phyloP scores from a whole-genome alignment of 441 rosid genomes.

The Gossypium laxum region DNA sequence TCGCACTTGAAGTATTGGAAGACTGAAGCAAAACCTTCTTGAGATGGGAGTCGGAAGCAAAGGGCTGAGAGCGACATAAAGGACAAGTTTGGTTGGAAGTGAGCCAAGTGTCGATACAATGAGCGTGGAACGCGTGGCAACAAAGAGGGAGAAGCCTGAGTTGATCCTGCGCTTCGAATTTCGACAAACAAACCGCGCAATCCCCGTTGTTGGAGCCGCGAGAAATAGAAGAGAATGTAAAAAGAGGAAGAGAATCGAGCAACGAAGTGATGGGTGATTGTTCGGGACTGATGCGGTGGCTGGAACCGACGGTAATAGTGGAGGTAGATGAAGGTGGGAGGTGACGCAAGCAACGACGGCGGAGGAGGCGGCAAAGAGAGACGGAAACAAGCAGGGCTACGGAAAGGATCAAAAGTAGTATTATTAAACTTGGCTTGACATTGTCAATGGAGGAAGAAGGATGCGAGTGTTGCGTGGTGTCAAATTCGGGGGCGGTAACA shows the following conservation, averaged over 20 bases:
- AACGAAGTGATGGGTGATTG: conserved; percentile 20
- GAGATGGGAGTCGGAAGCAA: conserved; percentile 49
- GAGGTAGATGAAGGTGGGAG: conserved; percentile 25
- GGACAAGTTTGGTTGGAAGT: conserved; percentile 72
- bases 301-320: conserved; percentile 4
- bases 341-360: conserved; percentile 41
- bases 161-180: conserved; percentile 58
- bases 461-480: background rate
- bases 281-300: conserved; percentile 39
- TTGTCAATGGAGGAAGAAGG: conserved; percentile 31
- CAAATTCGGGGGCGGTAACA: background rate
- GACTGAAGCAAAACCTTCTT: conserved; percentile 31
- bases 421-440: conserved; percentile 50
- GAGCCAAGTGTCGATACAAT: conserved; percentile 74
- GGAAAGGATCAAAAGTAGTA: conserved; percentile 49
- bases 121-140: conserved; percentile 76
- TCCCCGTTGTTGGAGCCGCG: conserved; percentile 45
- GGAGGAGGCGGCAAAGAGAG: conserved; percentile 58
- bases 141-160: conserved; percentile 77
- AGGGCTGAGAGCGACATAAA: conserved; percentile 63
- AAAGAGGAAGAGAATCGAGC: conserved; percentile 63
- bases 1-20: background rate
- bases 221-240: conserved; percentile 55
- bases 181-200: conserved; percentile 77
- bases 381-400: conserved; percentile 49